These are phyloP conservation scores for Gomphus bonarii DNA, from an alignment of 1,284 basidiomycete genomes.

Conservation along the genomic window DNA sequence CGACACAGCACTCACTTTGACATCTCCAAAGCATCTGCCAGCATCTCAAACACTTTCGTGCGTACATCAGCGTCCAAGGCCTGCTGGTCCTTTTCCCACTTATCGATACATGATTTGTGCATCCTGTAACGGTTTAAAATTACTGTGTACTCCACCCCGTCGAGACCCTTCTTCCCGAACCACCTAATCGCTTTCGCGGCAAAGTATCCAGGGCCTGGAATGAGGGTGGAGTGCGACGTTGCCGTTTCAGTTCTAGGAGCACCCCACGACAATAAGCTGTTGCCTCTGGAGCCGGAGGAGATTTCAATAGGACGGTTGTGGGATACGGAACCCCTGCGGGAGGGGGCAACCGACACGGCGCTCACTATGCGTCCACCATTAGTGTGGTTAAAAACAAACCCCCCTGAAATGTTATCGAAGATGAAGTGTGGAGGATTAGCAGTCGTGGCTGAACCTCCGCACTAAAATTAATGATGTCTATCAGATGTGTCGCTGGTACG, in stretches of 20 bases:
- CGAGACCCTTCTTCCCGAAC: neutral
- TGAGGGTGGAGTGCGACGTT: neutral
- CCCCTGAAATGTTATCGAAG: neutral
- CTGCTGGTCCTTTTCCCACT: neutral
- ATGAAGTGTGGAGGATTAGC: neutral
- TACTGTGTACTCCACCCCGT: neutral
- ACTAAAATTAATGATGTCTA: neutral
- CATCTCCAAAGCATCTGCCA: slow-evolving; percentile 1
- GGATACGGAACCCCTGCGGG: neutral
- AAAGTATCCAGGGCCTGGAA: neutral
- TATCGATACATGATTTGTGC: neutral
- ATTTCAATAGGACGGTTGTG: neutral
- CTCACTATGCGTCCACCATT: neutral
- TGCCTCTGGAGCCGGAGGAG: neutral
- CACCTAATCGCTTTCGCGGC: neutral
- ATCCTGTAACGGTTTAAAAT: neutral
- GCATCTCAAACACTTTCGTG: neutral
- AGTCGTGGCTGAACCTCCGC: neutral
- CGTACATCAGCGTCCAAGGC: neutral
- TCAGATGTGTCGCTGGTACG: neutral
- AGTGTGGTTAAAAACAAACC: neutral
- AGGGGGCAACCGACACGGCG: neutral
- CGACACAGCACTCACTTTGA: neutral
- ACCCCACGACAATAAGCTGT: neutral
- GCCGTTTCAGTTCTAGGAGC: neutral